phyloP scores from a whole-genome alignment of 2,329 filamentous ascomycete genomes.

The Mollisia scopiformis region DNA sequence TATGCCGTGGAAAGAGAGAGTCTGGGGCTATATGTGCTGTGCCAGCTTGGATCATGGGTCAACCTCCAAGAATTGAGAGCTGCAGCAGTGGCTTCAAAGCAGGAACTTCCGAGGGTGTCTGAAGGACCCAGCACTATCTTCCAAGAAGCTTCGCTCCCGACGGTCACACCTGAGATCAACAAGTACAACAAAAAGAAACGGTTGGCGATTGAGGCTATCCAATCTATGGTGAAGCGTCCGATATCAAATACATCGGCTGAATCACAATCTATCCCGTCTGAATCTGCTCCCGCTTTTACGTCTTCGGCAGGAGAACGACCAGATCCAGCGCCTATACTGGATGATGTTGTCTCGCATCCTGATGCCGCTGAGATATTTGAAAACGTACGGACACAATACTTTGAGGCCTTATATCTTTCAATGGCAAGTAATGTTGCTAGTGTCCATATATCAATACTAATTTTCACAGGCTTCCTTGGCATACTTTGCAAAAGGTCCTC shows the following conservation, averaged over 20 bases:
- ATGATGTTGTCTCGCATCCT: slow-evolving; percentile 18
- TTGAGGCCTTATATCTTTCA: slow-evolving; percentile 64
- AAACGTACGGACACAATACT: slow-evolving; percentile 60
- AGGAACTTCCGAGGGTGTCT: slow-evolving; percentile 35
- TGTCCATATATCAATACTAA: slow-evolving; percentile 43
- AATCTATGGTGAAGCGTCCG: slow-evolving; percentile 59
- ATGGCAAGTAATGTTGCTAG: slow-evolving; percentile 49
- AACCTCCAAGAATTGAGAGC: slow-evolving; percentile 56
- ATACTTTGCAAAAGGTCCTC: slow-evolving; percentile 82
- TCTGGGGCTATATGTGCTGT: slow-evolving; percentile 65
- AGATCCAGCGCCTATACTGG: not conserved
- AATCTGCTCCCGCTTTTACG: slow-evolving; percentile 8
- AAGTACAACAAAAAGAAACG: slow-evolving; percentile 52
- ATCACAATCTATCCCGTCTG: slow-evolving; percentile 3
- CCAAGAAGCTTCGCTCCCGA: not conserved
- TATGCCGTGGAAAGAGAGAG: slow-evolving; percentile 70
- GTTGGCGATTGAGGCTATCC: slow-evolving; percentile 64
- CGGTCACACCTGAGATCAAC: slow-evolving; percentile 24
- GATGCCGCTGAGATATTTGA: slow-evolving; percentile 58
- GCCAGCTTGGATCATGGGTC: slow-evolving; percentile 69
- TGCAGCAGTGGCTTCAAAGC: slow-evolving; percentile 51
- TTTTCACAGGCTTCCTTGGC: slow-evolving; percentile 70
- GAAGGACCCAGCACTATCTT: not conserved
- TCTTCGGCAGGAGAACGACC: slow-evolving; percentile 8
- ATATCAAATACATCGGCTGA: slow-evolving; percentile 26